Evolutionary conservation across 306 rosid genomes (phyloP).

Genomic region (Rosa lucieae): DNA sequence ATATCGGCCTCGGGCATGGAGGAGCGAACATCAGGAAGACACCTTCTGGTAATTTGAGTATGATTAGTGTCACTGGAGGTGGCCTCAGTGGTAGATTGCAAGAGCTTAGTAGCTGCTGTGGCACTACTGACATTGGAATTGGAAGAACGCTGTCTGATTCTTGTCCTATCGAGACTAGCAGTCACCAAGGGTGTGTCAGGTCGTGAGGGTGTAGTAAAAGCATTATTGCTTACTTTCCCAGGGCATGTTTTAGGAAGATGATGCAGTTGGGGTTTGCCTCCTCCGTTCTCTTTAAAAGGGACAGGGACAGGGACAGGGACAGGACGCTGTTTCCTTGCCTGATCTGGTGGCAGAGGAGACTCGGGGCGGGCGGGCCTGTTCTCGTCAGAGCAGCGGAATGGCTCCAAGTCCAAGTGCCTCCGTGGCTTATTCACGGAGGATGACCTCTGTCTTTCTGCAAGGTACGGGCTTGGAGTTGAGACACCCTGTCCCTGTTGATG

Average conservation of each 20-base stretch:
- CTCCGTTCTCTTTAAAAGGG: constrained; percentile 55
- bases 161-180: constrained; percentile 35
- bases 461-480: constrained; percentile 11
- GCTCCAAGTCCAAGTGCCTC: constrained; percentile 50
- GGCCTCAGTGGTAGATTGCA: constrained; percentile 38
- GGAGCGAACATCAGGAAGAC: constrained; percentile 65
- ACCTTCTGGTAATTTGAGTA: constrained; percentile 37
- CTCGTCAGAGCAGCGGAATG: constrained; percentile 44
- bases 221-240: constrained; percentile 33
- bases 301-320: not conserved
- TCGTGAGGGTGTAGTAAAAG: constrained; percentile 46
- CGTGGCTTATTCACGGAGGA: constrained; percentile 42
- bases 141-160: constrained; percentile 46
- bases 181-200: constrained; percentile 59
- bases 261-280: no score
- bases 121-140: constrained; percentile 30
- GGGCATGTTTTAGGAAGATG: constrained; percentile 32
- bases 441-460: constrained; percentile 30
- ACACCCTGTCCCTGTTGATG: constrained; percentile 8
- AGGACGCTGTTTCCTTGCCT: constrained; percentile 45
- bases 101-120: constrained; percentile 60
- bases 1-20: constrained; percentile 45
- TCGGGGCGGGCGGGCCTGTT: constrained; percentile 43
- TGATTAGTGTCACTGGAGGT: constrained; percentile 28
- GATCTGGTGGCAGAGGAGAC: constrained; percentile 39